Evolutionary conservation across 1,284 basidiomycete genomes (phyloP), one percentile per base, ranked within the genome.

Genomic region (Agaricales sp.): DNA sequence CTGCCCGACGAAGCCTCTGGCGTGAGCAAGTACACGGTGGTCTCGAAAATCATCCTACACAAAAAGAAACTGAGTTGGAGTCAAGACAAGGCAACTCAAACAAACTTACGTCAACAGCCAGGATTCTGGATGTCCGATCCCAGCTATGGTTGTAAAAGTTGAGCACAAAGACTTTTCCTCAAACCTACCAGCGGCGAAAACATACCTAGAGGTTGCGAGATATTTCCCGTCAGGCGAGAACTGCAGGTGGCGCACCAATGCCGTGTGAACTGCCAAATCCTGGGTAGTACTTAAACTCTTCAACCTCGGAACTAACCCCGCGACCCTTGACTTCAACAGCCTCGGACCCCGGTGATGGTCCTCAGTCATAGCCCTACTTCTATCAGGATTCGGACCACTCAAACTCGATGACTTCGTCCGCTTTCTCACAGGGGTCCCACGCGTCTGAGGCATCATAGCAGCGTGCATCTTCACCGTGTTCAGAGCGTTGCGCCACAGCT

Each of bases 111-210:
- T 75, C 80, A 19, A 87, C 80, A 52, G 72, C 75, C 65, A 86
- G 87, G 45, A 89, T 79, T 19, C 82, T 71, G 0, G 82, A 81
- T 0, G 85, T 88, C 52, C 78, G 68, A 59, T 89, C 85, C 87
- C 86, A 89, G 55, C 84, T 87, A 50, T 16, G 43, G 20, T 39
- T 18, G 45, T 50, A 18, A 41, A 52, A 21, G 46, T 48, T 57
- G 24, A 61, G 50, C 48, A 38, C 30, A 22, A 46, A 44, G 22
- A 14, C 6, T 22, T 8, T 38, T 12, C 35, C 19, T 24, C 38
- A 39, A 46, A 41, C 2, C 3, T 16, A n/a, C 26, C 2, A n/a
- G 38, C 24, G n/a, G n/a, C n/a, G n/a, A n/a, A n/a, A n/a, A 50
- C 63, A 22, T 52, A 80, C 79, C 79, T 81, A n/a, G 79, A 80